Conservation (phyloP, 768 basidiomycete species). For the Mycena crocata region DNA sequence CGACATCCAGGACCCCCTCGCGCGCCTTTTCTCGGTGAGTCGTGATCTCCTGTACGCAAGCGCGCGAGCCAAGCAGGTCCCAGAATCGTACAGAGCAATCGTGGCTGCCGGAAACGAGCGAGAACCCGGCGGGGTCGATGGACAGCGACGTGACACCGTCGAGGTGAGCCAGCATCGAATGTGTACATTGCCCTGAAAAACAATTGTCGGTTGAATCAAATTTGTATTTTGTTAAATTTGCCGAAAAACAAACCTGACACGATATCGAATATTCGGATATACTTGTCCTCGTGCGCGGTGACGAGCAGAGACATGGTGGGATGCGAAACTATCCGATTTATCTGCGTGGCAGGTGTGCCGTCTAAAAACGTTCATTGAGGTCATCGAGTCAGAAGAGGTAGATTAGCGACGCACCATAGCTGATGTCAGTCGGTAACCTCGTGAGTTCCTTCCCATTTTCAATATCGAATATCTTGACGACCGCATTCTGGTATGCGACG, state of each 20-base stretch:
- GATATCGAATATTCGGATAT: constrained; percentile 90
- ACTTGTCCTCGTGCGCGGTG: constrained; percentile 94
- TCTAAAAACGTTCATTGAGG: constrained; percentile 56
- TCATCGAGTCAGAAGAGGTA: not conserved
- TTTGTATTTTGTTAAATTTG: not conserved
- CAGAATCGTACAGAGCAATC: constrained; percentile 96
- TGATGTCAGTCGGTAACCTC: constrained; percentile 69
- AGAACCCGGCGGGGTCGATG: constrained; percentile 88
- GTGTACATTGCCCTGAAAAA: constrained; percentile 80
- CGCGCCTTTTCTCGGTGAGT: constrained; percentile 90
- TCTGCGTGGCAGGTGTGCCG: constrained; percentile 79
- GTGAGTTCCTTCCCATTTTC: constrained; percentile 84
- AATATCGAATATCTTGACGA: constrained; percentile 93
- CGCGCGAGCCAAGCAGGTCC: constrained; percentile 85
- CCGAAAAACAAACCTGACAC: constrained; percentile 71
- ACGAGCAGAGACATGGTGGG: constrained; percentile 90
- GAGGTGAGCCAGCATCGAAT: constrained; percentile 91
- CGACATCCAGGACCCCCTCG: constrained; percentile 92
- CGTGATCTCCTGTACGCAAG: constrained; percentile 90
- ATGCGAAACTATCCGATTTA: constrained; percentile 90
- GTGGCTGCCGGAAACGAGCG: constrained; percentile 90
- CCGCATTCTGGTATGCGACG: constrained; percentile 89
- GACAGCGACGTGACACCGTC: constrained; percentile 93
- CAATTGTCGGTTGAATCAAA: constrained; percentile 16
- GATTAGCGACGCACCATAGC: constrained; percentile 57